Evolutionary conservation across 768 basidiomycete species (phyloP).

Genomic region (Tubosaeta sp.): DNA sequence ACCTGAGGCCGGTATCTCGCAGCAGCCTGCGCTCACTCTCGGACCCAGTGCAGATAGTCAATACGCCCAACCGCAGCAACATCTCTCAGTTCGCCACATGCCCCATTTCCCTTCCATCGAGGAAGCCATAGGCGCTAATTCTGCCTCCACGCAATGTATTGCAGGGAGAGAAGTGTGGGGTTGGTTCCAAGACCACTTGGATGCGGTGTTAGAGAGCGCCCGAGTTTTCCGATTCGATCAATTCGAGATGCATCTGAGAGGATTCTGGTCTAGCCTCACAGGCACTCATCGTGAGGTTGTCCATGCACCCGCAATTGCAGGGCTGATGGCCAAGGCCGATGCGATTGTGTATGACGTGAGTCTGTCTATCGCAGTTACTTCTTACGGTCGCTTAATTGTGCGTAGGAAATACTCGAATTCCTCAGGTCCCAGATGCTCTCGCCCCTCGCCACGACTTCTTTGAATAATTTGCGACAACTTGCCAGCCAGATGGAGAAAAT

Average conservation of each 20-base stretch:
- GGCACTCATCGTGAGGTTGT: slow-evolving; percentile 83
- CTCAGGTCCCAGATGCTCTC: slow-evolving; percentile 83
- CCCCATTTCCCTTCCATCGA: slow-evolving; percentile 83
- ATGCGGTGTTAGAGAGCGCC: slow-evolving; percentile 74
- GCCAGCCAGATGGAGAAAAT: slow-evolving; percentile 93
- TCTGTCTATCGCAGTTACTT: slow-evolving; percentile 13
- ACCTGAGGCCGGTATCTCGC: slow-evolving; percentile 50
- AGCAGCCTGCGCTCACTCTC: slow-evolving; percentile 56
- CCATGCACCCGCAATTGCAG: slow-evolving; percentile 84
- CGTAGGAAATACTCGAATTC: slow-evolving; percentile 81
- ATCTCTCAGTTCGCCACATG: slow-evolving; percentile 68
- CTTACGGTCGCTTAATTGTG: slow-evolving; percentile 17
- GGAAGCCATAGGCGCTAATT: slow-evolving; percentile 72
- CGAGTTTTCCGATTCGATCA: slow-evolving; percentile 80
- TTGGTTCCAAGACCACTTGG: slow-evolving; percentile 90
- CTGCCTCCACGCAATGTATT: slow-evolving; percentile 71
- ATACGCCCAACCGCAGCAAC: slow-evolving; percentile 45
- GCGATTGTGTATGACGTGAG: slow-evolving; percentile 88
- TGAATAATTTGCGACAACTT: slow-evolving; percentile 71
- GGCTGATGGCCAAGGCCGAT: slow-evolving; percentile 85
- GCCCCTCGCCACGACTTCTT: slow-evolving; percentile 60
- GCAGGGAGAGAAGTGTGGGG: slow-evolving; percentile 86
- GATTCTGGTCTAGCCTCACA: slow-evolving; percentile 76
- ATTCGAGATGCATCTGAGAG: slow-evolving; percentile 81
- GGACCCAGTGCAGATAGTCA: slow-evolving; percentile 43